phyloP scores from a whole-genome alignment of 1,284 basidiomycete genomes.

The Ustilago sp. region DNA sequence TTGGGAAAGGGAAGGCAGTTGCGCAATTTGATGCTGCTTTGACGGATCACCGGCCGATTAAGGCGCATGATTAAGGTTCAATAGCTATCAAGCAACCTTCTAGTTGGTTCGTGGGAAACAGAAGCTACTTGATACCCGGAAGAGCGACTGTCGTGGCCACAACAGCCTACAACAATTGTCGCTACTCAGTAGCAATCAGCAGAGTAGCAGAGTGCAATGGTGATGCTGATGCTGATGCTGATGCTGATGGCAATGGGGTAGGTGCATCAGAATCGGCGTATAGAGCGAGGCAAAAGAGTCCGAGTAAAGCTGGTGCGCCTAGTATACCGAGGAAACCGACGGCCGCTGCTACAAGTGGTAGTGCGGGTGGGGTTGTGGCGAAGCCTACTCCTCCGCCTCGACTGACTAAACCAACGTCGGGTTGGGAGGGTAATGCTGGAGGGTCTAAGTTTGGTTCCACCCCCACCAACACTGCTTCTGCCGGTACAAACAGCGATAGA shows the following conservation, averaged over 20 bases:
- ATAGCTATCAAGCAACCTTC: conserved; percentile 7
- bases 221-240: no score
- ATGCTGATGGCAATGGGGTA: background rate
- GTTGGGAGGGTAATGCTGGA: conserved; percentile 25
- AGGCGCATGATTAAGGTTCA: conserved; percentile 14
- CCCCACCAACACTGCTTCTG: background rate
- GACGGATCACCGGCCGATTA: conserved; percentile 7
- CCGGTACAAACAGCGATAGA: conserved; percentile 1
- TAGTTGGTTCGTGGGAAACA: conserved; percentile 8
- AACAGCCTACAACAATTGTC: background rate
- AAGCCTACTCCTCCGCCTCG: conserved; percentile 18
- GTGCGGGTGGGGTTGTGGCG: background rate
- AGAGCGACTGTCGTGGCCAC: background rate
- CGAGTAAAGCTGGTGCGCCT: conserved; percentile 11
- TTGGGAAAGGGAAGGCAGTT: background rate
- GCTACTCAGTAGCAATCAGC: no score
- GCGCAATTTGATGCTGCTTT: conserved; percentile 3
- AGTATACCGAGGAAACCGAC: conserved; percentile 15
- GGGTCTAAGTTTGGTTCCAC: conserved; percentile 34
- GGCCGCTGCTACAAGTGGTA: background rate
- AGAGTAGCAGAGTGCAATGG: no score
- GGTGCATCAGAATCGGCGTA: conserved; percentile 9
- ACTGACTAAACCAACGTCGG: conserved; percentile 11
- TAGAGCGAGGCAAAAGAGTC: conserved; percentile 17
- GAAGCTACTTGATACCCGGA: background rate